Percentiles rank a stretch among this genome's conserved stretches.
Evolutionary conservation across 805 yeast species (phyloP).

Genomic region (Pichia gijzeniarum): DNA sequence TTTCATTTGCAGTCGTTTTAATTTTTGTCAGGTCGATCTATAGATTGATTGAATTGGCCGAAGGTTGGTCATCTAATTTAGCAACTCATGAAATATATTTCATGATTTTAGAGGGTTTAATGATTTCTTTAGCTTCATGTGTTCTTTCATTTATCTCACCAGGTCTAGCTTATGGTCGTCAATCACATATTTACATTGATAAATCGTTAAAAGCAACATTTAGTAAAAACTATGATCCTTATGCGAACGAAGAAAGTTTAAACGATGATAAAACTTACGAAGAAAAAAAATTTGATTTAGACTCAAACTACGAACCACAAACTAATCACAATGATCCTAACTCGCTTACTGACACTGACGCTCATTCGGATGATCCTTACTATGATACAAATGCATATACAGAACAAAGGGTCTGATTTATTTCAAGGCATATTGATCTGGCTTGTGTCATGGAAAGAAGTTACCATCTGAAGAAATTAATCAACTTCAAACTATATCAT

Average conservation of each 20-base stretch:
- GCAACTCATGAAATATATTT: conserved; percentile 56
- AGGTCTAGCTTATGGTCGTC: conserved; percentile 43
- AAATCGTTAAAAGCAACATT: conserved; percentile 12
- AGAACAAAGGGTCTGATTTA: too few relatives aligned
- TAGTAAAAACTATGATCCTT: conserved; percentile 1
- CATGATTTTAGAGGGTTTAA: conserved; percentile 53
- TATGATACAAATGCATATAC: too few relatives aligned
- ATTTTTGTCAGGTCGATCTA: conserved; percentile 65
- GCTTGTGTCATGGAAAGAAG: too few relatives aligned
- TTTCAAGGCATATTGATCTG: too few relatives aligned
- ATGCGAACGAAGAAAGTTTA: neutral
- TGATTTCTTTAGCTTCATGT: conserved; percentile 47
- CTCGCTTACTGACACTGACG: too few relatives aligned
- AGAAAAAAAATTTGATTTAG: too few relatives aligned
- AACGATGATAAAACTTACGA: too few relatives aligned
- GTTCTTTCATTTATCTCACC: conserved; percentile 56
- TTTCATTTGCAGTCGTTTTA: conserved; percentile 43
- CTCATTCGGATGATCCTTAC: too few relatives aligned
- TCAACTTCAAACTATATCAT: too few relatives aligned
- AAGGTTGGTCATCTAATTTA: conserved; percentile 66
- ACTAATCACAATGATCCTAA: neutral
- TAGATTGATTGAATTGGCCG: conserved; percentile 63
- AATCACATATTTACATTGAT: conserved; percentile 17
- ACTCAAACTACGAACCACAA: neutral
- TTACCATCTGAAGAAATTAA: too few relatives aligned